phyloP scores from a whole-genome alignment of 192 early-diverging fungal genomes.

The Bifiguratus adelaidae region DNA sequence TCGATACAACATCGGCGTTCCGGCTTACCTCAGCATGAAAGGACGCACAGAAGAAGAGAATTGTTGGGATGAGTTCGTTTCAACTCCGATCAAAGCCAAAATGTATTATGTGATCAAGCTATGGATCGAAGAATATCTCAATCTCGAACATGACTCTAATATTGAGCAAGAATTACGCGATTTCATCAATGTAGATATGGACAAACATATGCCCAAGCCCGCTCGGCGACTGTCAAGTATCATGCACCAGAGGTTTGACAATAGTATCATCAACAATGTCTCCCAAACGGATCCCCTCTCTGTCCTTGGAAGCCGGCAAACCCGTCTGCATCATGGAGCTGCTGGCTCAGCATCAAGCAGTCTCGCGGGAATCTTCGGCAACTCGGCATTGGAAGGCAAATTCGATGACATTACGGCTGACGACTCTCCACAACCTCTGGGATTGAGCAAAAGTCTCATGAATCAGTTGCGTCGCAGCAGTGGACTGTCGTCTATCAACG shows the following conservation, averaged over 20 bases:
- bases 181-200: conserved; percentile 59
- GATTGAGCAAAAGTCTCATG: conserved; percentile 7
- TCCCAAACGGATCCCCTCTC: too few relatives aligned
- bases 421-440: conserved; percentile 42
- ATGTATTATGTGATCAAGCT: conserved; percentile 64
- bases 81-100: conserved; percentile 47
- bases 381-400: conserved; percentile 43
- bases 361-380: too few relatives aligned
- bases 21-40: conserved; percentile 14
- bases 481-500: conserved; percentile 23
- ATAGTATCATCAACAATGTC: too few relatives aligned
- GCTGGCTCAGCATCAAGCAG: too few relatives aligned
- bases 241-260: too few relatives aligned
- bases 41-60: conserved; percentile 38
- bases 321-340: too few relatives aligned
- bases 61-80: conserved; percentile 45
- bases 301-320: too few relatives aligned
- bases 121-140: conserved; percentile 66
- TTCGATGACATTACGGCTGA: conserved; percentile 46
- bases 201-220: conserved; percentile 50
- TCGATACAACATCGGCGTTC: conserved; percentile 42
- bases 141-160: conserved; percentile 44
- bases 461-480: conserved; percentile 7
- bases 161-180: conserved; percentile 53
- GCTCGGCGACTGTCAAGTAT: conserved; percentile 18